Conservation (phyloP, 2,329 filamentous ascomycete genomes). For the Fusarium succisae region DNA sequence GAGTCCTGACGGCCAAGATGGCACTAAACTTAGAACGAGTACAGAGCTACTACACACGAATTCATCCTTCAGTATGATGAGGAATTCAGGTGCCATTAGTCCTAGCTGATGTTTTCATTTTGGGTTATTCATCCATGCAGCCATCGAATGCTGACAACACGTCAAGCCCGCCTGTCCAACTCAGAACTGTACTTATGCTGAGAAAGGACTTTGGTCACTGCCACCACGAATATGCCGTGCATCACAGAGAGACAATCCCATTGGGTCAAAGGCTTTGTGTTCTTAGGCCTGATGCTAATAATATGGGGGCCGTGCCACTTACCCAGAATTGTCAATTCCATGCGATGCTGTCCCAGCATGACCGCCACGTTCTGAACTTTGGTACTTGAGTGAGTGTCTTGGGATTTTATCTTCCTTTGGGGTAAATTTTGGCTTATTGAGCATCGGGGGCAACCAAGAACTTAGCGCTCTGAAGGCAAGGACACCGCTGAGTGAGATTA, state of each 20-base stretch:
- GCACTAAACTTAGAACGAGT: background rate
- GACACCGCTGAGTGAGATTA: conserved; percentile 22
- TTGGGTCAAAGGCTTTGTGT: background rate
- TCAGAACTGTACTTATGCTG: background rate
- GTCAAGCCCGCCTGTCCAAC: background rate
- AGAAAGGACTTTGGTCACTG: conserved; percentile 18
- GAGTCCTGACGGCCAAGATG: background rate
- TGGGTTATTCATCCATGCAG: background rate
- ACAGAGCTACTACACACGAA: background rate
- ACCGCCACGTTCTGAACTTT: background rate
- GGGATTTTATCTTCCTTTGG: fast-evolving
- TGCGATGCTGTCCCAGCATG: too few relatives aligned
- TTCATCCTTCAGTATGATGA: too few relatives aligned
- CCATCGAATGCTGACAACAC: background rate
- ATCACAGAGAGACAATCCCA: background rate
- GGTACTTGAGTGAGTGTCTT: too few relatives aligned
- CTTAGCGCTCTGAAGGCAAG: background rate
- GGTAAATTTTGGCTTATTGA: background rate
- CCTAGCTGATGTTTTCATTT: background rate
- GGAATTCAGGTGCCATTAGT: background rate
- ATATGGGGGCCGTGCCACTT: background rate
- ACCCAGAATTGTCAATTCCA: background rate
- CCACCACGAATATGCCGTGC: background rate
- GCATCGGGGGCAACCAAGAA: background rate
- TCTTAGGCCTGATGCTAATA: background rate